Percentiles rank a stretch among this genome's conserved stretches.
Evolutionary conservation across 176 grass and related monocot genomes (phyloP).

Genomic region (Carex parvula): DNA sequence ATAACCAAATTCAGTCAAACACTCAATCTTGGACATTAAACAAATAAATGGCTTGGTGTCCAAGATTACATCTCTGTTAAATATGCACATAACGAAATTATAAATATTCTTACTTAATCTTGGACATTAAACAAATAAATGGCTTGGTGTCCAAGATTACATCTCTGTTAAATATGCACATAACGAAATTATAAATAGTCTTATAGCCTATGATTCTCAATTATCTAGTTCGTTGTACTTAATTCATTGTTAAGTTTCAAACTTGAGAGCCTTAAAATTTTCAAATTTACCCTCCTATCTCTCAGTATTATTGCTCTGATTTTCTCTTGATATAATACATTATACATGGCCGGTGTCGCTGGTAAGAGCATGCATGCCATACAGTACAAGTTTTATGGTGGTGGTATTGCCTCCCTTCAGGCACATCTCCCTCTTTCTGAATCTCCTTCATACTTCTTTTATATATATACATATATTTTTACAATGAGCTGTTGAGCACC

Average conservation of each 20-base stretch:
- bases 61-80: no score
- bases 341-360: not conserved
- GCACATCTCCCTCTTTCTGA: not conserved
- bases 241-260: no score
- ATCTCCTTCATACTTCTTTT: not conserved
- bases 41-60: no score
- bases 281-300: not conserved
- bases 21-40: no score
- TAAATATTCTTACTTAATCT: not conserved
- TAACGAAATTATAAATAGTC: not conserved
- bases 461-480: not conserved
- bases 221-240: no score
- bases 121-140: not conserved
- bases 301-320: no score
- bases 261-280: not conserved
- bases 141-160: not conserved
- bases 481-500: not conserved
- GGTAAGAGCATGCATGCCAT: constrained; percentile 37
- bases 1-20: no score
- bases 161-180: not conserved
- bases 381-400: constrained; percentile 47
- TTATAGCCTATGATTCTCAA: not conserved
- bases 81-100: no score
- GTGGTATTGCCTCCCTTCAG: constrained; percentile 37
- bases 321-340: no score